Conservation (phyloP, 495 filamentous ascomycete species). For the Neurospora sp. region DNA sequence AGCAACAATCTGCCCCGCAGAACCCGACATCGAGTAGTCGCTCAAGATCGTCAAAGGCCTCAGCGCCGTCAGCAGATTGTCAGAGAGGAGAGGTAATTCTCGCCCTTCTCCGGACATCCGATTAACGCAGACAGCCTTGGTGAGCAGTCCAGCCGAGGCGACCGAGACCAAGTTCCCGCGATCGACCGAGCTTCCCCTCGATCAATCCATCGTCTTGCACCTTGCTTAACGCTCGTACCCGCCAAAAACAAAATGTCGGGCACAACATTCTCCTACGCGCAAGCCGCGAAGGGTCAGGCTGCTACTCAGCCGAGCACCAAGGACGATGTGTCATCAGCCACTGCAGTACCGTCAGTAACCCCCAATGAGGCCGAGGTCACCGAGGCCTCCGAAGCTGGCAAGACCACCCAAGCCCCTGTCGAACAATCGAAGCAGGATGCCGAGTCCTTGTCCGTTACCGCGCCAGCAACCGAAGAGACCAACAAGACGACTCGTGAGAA, state of each 20-base stretch:
- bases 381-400: conserved; percentile 25
- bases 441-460: conserved; percentile 11
- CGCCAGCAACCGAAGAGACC: conserved; percentile 17
- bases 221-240: neutral
- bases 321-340: conserved; percentile 46
- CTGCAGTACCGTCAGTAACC: conserved; percentile 43
- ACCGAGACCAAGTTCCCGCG: conserved; percentile 1
- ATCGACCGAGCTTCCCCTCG: neutral
- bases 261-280: conserved; percentile 78
- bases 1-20: neutral
- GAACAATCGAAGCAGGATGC: conserved; percentile 18
- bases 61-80: conserved; percentile 5
- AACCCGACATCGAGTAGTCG: neutral
- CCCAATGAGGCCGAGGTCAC: conserved; percentile 46
- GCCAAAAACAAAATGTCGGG: conserved; percentile 19
- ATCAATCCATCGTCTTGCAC: conserved; percentile 1
- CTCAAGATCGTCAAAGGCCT: neutral
- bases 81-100: conserved; percentile 19
- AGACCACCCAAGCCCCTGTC: conserved; percentile 13
- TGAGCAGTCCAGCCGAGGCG: conserved; percentile 4
- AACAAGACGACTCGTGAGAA: conserved; percentile 10
- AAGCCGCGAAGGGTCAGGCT: conserved; percentile 75
- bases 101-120: conserved; percentile 22
- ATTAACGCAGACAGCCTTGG: conserved; percentile 10
- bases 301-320: conserved; percentile 47